These are phyloP conservation scores for Porogramme epimiltina DNA, from an alignment of 1,284 basidiomycete species.

Conservation along the genomic window DNA sequence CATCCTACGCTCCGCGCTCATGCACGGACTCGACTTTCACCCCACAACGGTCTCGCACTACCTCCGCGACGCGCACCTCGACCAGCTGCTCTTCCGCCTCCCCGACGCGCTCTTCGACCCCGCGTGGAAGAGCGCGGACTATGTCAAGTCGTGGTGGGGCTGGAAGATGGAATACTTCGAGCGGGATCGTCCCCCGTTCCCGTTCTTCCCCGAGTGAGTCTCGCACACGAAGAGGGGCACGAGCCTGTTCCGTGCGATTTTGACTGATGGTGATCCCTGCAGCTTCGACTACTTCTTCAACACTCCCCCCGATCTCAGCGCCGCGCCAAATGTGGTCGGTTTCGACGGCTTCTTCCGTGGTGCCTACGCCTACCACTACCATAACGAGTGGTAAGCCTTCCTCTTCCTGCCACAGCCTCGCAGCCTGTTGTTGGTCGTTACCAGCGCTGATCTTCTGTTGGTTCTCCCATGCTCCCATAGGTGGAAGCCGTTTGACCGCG, in stretches of 20 bases:
- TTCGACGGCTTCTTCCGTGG: slow-evolving; percentile 73
- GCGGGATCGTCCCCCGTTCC: slow-evolving; percentile 65
- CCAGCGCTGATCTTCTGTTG: no score
- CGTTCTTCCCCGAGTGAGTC: slow-evolving; percentile 62
- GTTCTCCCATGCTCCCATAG: slow-evolving; percentile 47
- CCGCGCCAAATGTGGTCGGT: slow-evolving; percentile 56
- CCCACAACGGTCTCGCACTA: slow-evolving; percentile 68
- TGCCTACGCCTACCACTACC: slow-evolving; percentile 73
- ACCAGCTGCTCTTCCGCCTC: slow-evolving; percentile 60
- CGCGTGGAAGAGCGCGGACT: slow-evolving; percentile 61
- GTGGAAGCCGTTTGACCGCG: slow-evolving; percentile 92
- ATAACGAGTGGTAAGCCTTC: slow-evolving; percentile 44
- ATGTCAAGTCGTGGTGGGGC: slow-evolving; percentile 5
- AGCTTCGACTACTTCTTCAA: slow-evolving; percentile 68
- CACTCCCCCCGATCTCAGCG: slow-evolving; percentile 52
- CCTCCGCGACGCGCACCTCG: slow-evolving; percentile 60
- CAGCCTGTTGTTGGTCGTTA: slow-evolving; percentile 1
- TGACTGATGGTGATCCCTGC: not conserved
- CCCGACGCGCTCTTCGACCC: slow-evolving; percentile 73
- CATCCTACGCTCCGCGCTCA: slow-evolving; percentile 66
- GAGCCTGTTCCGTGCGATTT: no score
- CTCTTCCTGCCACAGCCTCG: no score
- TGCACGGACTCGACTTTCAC: slow-evolving; percentile 71
- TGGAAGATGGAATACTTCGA: slow-evolving; percentile 54
- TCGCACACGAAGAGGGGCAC: not conserved